These are phyloP conservation scores for Amphibolis antarctica DNA, from an alignment of 106 monocot species.

Conservation along the genomic window DNA sequence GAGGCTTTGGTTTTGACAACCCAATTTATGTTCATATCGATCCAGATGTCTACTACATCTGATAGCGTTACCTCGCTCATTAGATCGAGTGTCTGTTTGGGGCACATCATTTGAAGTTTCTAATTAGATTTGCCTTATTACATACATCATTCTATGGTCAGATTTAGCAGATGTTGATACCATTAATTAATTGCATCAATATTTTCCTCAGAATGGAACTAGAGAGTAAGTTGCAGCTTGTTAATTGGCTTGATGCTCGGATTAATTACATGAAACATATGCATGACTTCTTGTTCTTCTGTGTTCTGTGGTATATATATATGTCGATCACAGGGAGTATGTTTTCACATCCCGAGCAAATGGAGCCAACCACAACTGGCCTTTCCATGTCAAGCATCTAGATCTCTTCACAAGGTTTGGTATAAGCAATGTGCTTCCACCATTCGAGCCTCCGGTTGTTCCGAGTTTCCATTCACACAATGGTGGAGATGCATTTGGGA, in stretches of 20 bases:
- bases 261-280: not conserved
- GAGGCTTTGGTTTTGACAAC: too few relatives aligned
- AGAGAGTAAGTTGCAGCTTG: not conserved
- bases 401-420: not conserved
- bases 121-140: not conserved
- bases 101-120: not conserved
- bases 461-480: not conserved
- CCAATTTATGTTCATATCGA: too few relatives aligned
- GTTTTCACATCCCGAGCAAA: slow-evolving; percentile 1
- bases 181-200: too few relatives aligned
- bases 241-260: not conserved
- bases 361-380: not conserved
- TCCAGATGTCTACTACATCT: not conserved
- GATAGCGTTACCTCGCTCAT: not conserved
- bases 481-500: not conserved
- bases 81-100: not conserved
- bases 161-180: not conserved
- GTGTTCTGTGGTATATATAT: too few relatives aligned
- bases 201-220: not conserved
- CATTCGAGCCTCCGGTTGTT: not conserved
- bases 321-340: slow-evolving; percentile 5
- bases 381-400: slow-evolving; percentile 2
- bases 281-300: not conserved
- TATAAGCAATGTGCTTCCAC: slow-evolving; percentile 1
- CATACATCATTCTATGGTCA: slow-evolving; percentile 1